phyloP scores from a whole-genome alignment of 108 stramenopile genomes.

The Nitzschia sp. region DNA sequence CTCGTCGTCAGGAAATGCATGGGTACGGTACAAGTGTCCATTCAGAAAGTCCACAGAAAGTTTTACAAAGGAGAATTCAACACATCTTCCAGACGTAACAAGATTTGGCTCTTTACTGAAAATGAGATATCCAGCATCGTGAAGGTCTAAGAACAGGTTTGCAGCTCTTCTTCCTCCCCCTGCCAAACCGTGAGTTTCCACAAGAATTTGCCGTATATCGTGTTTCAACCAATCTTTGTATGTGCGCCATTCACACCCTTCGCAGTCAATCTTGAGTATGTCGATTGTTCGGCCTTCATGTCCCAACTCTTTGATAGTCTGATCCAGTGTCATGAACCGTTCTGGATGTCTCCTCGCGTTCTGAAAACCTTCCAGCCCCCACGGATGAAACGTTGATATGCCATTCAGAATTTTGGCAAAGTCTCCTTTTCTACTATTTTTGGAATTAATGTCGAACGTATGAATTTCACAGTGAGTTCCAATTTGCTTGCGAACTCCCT shows the following conservation, averaged over 20 bases:
- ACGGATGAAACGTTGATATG: constrained; percentile 27
- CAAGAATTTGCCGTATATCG: constrained; percentile 47
- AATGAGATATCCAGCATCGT: constrained; percentile 46
- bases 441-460: constrained; percentile 41
- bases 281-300: constrained; percentile 58
- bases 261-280: constrained; percentile 73
- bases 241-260: constrained; percentile 54
- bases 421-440: constrained; percentile 28
- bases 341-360: constrained; percentile 14
- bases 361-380: constrained; percentile 38
- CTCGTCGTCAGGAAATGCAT: too few relatives aligned
- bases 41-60: constrained; percentile 14
- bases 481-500: constrained; percentile 4
- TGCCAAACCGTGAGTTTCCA: constrained; percentile 42
- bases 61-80: constrained; percentile 35
- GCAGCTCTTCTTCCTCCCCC: background rate
- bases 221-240: constrained; percentile 31
- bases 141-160: constrained; percentile 39
- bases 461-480: constrained; percentile 46
- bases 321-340: constrained; percentile 39
- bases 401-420: constrained; percentile 10
- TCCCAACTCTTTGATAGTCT: constrained; percentile 50
- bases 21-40: too few relatives aligned
- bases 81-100: constrained; percentile 16
- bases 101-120: constrained; percentile 66